Conservation (phyloP, 306 rosid genomes). For the Dalbergia cultrata region DNA sequence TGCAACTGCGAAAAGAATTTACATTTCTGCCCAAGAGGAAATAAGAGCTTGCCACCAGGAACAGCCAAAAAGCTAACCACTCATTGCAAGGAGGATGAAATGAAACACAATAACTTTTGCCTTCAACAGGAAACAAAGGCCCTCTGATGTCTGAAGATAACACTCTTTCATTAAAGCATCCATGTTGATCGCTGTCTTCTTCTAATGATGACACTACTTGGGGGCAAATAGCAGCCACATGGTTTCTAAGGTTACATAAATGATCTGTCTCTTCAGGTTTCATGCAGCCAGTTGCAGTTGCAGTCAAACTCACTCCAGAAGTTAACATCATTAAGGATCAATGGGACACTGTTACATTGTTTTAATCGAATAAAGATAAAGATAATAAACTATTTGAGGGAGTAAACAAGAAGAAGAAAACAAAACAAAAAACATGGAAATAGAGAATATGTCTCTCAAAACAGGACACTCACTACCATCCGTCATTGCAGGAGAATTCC, state of each 20-base stretch:
- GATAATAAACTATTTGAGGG: not conserved
- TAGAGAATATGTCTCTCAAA: not conserved
- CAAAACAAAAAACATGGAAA: not conserved
- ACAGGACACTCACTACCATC: slow-evolving; percentile 15
- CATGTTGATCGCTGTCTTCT: slow-evolving; percentile 31
- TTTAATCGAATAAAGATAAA: slow-evolving; percentile 25
- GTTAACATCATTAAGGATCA: slow-evolving; percentile 23
- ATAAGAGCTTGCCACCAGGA: slow-evolving; percentile 41
- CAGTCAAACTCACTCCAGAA: slow-evolving; percentile 14
- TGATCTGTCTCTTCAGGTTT: slow-evolving; percentile 31
- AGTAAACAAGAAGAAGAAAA: not conserved
- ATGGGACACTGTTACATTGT: slow-evolving; percentile 47
- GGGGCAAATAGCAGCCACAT: slow-evolving; percentile 16
- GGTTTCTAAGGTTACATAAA: slow-evolving; percentile 34
- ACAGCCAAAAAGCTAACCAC: slow-evolving; percentile 50
- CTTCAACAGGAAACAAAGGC: not conserved
- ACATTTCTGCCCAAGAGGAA: slow-evolving; percentile 28
- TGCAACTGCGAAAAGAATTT: not conserved
- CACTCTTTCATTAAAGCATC: not conserved
- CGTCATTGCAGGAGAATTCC: not conserved
- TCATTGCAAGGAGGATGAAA: slow-evolving; percentile 21
- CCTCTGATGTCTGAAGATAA: slow-evolving; percentile 31
- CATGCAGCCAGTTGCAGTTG: slow-evolving; percentile 11
- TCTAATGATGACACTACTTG: not conserved
- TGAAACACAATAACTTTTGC: slow-evolving; percentile 16